phyloP scores from a whole-genome alignment of 106 monocot genomes.

The Hemerocallis citrina region DNA sequence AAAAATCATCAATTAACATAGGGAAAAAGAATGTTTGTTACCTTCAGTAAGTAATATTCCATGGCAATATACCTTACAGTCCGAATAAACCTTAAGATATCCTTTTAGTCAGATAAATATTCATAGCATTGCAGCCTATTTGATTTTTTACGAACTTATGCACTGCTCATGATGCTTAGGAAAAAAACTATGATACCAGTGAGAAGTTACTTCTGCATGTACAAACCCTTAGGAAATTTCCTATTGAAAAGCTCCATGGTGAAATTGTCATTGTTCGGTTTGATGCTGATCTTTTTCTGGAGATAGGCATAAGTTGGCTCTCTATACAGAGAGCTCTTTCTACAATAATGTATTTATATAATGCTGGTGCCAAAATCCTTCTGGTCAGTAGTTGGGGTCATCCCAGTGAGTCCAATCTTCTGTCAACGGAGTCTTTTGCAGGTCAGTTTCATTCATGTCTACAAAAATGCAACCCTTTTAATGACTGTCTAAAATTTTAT shows the following conservation, averaged over 20 bases:
- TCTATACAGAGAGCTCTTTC: slow-evolving; percentile 32
- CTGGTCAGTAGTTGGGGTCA: slow-evolving; percentile 55
- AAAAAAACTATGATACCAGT: slow-evolving; percentile 15
- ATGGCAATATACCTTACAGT: too few species aligned
- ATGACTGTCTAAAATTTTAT: neutral
- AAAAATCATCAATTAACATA: too few species aligned
- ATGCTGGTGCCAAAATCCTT: slow-evolving; percentile 63
- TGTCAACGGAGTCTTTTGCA: slow-evolving; percentile 44
- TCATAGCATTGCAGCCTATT: too few species aligned
- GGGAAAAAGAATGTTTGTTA: too few species aligned
- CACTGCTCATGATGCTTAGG: too few species aligned
- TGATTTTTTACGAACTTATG: too few species aligned
- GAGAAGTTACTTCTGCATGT: slow-evolving; percentile 30
- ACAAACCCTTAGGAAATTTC: slow-evolving; percentile 75
- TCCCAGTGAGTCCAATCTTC: slow-evolving; percentile 13
- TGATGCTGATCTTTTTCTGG: slow-evolving; percentile 45
- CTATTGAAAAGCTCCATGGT: slow-evolving; percentile 58
- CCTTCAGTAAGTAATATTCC: too few species aligned
- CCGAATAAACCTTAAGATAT: too few species aligned
- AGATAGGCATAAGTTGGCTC: slow-evolving; percentile 7
- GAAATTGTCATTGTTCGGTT: slow-evolving; percentile 63
- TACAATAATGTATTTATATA: slow-evolving; percentile 70
- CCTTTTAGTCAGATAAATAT: too few species aligned
- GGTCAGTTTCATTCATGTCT: slow-evolving; percentile 33
- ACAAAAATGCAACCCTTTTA: neutral